These are phyloP conservation scores for Capsella rubella DNA, from an alignment of 441 rosid genomes.

Conservation along the genomic window DNA sequence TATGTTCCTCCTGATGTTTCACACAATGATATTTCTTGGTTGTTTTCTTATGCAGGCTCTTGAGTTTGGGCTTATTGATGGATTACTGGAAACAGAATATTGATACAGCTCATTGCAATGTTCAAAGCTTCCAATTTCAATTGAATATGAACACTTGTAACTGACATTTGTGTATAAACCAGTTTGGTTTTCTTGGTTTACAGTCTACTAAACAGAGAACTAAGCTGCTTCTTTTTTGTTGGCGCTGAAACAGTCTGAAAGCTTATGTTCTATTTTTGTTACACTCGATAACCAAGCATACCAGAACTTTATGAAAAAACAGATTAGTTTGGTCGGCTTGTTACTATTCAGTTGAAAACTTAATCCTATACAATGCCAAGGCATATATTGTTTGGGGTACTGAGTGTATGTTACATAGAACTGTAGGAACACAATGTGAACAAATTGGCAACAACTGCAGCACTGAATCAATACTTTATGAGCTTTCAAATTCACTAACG, in stretches of 20 bases:
- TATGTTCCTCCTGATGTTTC: neutral
- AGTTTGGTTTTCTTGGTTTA: constrained; percentile 28
- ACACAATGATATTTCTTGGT: neutral
- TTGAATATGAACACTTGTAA: constrained; percentile 26
- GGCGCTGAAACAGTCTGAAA: constrained; percentile 15
- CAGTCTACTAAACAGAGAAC: neutral
- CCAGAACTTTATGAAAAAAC: neutral
- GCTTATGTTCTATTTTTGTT: neutral
- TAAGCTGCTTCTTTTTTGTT: neutral
- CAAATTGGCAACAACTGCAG: neutral
- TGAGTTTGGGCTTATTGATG: constrained; percentile 86
- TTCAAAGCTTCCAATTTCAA: constrained; percentile 26
- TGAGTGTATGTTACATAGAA: constrained; percentile 18
- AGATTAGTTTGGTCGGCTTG: neutral
- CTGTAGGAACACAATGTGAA: constrained; percentile 18
- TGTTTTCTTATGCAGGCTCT: constrained; percentile 65
- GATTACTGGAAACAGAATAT: constrained; percentile 76
- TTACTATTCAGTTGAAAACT: constrained; percentile 21
- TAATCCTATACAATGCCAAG: constrained; percentile 31
- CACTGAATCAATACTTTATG: neutral
- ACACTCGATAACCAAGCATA: neutral
- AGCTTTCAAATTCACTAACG: constrained; percentile 1
- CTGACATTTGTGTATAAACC: constrained; percentile 37
- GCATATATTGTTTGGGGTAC: neutral
- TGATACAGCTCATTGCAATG: constrained; percentile 42